These are phyloP conservation scores for Arthrobotrys entomopaga DNA, from an alignment of 2,329 filamentous ascomycete genomes.

Conservation along the genomic window DNA sequence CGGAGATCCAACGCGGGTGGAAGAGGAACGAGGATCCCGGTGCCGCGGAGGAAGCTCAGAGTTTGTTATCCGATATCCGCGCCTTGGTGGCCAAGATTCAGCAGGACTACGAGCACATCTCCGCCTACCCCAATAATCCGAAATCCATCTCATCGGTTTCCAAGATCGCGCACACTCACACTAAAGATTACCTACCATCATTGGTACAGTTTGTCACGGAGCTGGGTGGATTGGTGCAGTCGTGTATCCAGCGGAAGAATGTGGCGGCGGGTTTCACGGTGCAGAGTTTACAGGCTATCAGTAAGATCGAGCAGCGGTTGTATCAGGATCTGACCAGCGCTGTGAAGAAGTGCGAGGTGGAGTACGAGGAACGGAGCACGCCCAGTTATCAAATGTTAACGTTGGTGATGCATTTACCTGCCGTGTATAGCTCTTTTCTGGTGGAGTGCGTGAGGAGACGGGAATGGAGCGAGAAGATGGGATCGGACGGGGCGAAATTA, in stretches of 20 bases:
- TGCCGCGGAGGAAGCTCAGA: conserved; percentile 69
- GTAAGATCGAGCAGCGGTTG: conserved; percentile 44
- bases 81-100: conserved; percentile 86
- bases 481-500: conserved; percentile 82
- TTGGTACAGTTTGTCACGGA: conserved; percentile 69
- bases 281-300: conserved; percentile 43
- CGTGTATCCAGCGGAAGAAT: conserved; percentile 63
- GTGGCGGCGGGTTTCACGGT: conserved; percentile 29
- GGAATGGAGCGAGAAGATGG: conserved; percentile 93
- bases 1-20: conserved; percentile 41
- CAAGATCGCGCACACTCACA: conserved; percentile 73
- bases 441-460: conserved; percentile 84
- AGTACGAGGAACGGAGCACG: conserved; percentile 76
- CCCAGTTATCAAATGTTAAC: conserved; percentile 80
- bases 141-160: conserved; percentile 72
- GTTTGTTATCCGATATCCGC: conserved; percentile 84
- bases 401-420: conserved; percentile 82
- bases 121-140: conserved; percentile 74
- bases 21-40: conserved; percentile 63
- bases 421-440: conserved; percentile 88
- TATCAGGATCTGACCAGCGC: conserved; percentile 70
- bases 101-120: conserved; percentile 82
- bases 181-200: conserved; percentile 71
- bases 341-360: conserved; percentile 76
- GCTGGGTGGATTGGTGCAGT: conserved; percentile 67